Base-by-base conservation (phyloP, 2,329 filamentous ascomycete genomes). In the Teratosphaeria gauchensis region DNA sequence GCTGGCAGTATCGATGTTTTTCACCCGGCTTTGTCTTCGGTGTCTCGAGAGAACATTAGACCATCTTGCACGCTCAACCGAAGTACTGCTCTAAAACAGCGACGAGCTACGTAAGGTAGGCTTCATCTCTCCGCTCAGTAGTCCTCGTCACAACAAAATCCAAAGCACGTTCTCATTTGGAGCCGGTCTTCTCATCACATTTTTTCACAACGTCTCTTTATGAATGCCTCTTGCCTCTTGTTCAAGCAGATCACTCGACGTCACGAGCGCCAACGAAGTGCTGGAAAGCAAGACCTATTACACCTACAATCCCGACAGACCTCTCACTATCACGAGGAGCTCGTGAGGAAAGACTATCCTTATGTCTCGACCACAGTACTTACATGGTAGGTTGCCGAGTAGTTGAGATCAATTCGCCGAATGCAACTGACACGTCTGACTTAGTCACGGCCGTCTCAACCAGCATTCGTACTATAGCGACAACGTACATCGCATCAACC, bases 321-420 rank as follows among this genome's bases (percentile, higher is more conserved):
- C 53, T 7, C 33, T 55, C 9, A 30, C 56, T 2, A 9, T 8
- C 32, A 21, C 11, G 56, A 58, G 51, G 19, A 51, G 28, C 19
- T 32, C n/a, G 56, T 58, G 6, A 54, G 28, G 5, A 42, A 33
- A 9, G 56, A 53, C 1, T 58, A 54, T 24, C 32, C 32, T 12
- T 58, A 35, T 38, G 56, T 58, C 28, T 58, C 56, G n/a, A 58
- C 56, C 11, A 58, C 56, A 16, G 28, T 42, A 5, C 56, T 58
- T 24, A 35, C 33, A 19, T 31, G 30, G 56, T 58, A 32, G 14
- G 46, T 21, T 21, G 1, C 16, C 54, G 19, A 24, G 4, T 31
- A 30, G 9, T 32, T 42, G 42, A 4, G 8, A 31, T 8, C 19
- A 31, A 32, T 19, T 21, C 8, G n/a, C n/a, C n/a, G n/a, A n/a